Percentiles rank a stretch among this genome's conserved stretches.
Conservation (phyloP, 352 stramenopile genomes). For the Phytophthora multivora region DNA sequence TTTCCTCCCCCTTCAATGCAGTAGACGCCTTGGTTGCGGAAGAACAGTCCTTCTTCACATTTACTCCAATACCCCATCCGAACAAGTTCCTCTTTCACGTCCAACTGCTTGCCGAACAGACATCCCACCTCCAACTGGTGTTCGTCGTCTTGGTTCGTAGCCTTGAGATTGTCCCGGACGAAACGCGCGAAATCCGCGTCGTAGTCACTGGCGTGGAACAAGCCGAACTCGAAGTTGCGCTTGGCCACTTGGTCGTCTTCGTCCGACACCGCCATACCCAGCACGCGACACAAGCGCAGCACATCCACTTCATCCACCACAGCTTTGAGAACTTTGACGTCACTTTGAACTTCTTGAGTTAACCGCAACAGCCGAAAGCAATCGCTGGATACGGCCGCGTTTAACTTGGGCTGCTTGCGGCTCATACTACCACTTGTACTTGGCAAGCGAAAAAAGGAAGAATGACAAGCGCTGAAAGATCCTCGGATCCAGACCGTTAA, state of each 20-base stretch:
- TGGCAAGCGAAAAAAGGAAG: slow-evolving; percentile 16
- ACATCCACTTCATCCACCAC: slow-evolving; percentile 72
- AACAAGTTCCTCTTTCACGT: slow-evolving; percentile 51
- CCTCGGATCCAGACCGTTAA: not conserved
- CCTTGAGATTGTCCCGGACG: slow-evolving; percentile 47
- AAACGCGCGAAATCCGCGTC: slow-evolving; percentile 67
- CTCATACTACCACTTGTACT: slow-evolving; percentile 20
- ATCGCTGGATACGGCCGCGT: slow-evolving; percentile 2
- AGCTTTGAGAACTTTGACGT: slow-evolving; percentile 62
- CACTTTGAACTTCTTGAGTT: slow-evolving; percentile 51
- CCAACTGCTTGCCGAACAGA: slow-evolving; percentile 60
- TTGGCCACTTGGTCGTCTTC: slow-evolving; percentile 16
- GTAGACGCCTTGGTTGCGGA: slow-evolving; percentile 61
- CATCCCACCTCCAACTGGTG: slow-evolving; percentile 39
- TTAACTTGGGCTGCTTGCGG: slow-evolving; percentile 7
- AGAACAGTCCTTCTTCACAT: slow-evolving; percentile 29
- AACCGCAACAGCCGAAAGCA: slow-evolving; percentile 67
- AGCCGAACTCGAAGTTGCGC: slow-evolving; percentile 50
- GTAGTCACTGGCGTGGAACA: slow-evolving; percentile 51
- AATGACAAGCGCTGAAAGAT: slow-evolving; percentile 7
- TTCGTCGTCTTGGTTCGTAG: not conserved
- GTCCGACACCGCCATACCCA: slow-evolving; percentile 43
- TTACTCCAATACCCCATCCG: slow-evolving; percentile 42
- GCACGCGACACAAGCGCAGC: slow-evolving; percentile 51
- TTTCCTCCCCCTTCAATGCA: slow-evolving; percentile 21